Conservation (phyloP, 352 stramenopile species). For the Phytopythium aichiense region DNA sequence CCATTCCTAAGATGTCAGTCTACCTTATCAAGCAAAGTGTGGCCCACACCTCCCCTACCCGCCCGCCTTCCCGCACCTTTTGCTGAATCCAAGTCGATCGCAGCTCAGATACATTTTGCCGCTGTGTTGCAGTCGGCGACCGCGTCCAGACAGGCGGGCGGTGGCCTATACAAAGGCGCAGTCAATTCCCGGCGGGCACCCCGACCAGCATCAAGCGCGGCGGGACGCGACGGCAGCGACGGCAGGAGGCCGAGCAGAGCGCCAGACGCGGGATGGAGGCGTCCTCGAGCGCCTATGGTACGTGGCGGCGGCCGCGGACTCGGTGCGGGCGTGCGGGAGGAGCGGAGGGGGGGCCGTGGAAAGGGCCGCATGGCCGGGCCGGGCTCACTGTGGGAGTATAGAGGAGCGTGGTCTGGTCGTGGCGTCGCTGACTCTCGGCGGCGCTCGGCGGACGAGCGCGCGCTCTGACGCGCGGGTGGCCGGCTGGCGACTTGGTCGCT, state of each 20-base stretch:
- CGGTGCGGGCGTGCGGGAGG: neutral
- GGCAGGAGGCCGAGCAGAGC: neutral
- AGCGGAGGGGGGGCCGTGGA: neutral
- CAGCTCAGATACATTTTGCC: neutral
- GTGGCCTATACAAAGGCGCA: neutral
- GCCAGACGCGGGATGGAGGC: neutral
- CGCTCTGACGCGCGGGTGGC: too few relatives aligned
- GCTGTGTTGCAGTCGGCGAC: neutral
- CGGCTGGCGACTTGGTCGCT: too few relatives aligned
- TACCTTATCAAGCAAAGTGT: neutral
- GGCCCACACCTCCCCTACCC: neutral
- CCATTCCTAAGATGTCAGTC: neutral
- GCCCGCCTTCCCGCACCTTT: neutral
- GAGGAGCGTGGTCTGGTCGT: neutral
- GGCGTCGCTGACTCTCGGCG: neutral
- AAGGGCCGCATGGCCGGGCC: neutral
- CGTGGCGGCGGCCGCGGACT: neutral
- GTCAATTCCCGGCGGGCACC: neutral
- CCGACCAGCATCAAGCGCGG: neutral
- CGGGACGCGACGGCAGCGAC: neutral
- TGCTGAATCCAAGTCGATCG: constrained; percentile 3
- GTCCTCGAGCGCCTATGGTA: neutral
- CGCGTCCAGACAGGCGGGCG: neutral
- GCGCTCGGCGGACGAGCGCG: too few relatives aligned
- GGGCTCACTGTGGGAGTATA: neutral